A percentile compares a stretch with the other conserved stretches of the same genome.
These are phyloP conservation scores for Musa troglodytarum DNA, from an alignment of 176 grass and related monocot species.

Conservation along the genomic window DNA sequence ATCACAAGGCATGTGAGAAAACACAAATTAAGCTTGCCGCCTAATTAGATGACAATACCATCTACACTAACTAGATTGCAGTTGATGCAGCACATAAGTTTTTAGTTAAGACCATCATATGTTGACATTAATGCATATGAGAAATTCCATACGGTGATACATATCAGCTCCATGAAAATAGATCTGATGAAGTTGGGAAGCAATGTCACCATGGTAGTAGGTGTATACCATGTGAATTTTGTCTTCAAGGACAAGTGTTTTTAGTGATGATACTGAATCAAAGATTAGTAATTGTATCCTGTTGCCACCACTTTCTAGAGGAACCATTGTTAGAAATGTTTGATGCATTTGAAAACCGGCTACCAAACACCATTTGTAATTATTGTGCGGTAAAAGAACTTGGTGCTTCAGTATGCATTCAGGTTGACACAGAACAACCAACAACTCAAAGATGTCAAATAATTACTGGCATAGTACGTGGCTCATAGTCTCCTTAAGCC, in stretches of 20 bases:
- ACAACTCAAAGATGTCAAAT: conserved; percentile 88
- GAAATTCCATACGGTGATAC: no score
- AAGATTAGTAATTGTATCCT: conserved; percentile 67
- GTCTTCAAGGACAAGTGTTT: conserved; percentile 58
- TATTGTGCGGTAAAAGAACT: conserved; percentile 28
- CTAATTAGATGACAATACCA: no score
- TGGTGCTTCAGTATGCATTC: conserved; percentile 51
- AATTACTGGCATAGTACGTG: conserved; percentile 56
- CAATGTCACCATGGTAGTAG: conserved; percentile 27
- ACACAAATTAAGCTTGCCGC: no score
- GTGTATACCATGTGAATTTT: conserved; percentile 31
- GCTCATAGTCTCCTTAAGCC: conserved; percentile 51
- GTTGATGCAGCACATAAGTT: no score
- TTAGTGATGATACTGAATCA: conserved; percentile 74
- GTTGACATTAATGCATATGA: no score
- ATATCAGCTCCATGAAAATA: background rate
- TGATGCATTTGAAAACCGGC: conserved; percentile 6
- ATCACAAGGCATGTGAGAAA: no score
- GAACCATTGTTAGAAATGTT: conserved; percentile 13
- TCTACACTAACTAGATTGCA: no score
- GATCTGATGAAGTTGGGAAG: background rate
- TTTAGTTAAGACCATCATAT: no score
- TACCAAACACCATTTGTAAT: background rate
- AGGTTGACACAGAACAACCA: conserved; percentile 55
- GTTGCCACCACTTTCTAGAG: conserved; percentile 34